phyloP scores from a whole-genome alignment of 345 rosid species.

The Eucalyptus erythrocorys region DNA sequence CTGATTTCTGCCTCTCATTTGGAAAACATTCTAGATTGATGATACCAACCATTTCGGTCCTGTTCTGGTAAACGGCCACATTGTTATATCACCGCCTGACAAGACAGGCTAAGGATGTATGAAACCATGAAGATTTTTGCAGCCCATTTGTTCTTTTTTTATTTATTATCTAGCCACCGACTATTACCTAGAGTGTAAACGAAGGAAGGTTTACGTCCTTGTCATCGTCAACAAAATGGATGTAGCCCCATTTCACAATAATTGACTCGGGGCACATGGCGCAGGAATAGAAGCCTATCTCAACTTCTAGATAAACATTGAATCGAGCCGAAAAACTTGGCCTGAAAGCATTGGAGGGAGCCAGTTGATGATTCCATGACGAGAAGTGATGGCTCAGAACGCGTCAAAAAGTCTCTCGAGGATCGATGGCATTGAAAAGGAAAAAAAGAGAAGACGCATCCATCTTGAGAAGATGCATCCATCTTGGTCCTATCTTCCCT shows the following conservation, averaged over 20 bases:
- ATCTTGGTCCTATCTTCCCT: background rate
- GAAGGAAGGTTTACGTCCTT: background rate
- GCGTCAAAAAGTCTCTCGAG: background rate
- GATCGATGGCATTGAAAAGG: background rate
- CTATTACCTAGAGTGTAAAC: background rate
- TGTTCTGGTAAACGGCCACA: background rate
- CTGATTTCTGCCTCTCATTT: background rate
- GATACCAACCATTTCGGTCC: background rate
- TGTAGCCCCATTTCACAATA: background rate
- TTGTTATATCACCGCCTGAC: background rate
- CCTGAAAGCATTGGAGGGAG: background rate
- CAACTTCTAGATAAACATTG: background rate
- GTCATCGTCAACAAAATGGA: background rate
- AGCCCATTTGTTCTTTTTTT: background rate
- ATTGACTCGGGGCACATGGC: background rate
- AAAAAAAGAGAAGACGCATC: background rate
- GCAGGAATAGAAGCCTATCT: background rate
- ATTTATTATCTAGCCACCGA: background rate
- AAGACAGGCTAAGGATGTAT: background rate
- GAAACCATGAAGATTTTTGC: background rate
- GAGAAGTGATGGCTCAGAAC: background rate
- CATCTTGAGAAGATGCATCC: background rate
- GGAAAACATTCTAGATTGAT: background rate
- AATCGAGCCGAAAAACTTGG: background rate
- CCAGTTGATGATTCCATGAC: background rate